Percentiles rank a stretch among this genome's conserved stretches.
Evolutionary conservation across 352 stramenopile genomes (phyloP).

Genomic region (Phytophthora pinifolia): DNA sequence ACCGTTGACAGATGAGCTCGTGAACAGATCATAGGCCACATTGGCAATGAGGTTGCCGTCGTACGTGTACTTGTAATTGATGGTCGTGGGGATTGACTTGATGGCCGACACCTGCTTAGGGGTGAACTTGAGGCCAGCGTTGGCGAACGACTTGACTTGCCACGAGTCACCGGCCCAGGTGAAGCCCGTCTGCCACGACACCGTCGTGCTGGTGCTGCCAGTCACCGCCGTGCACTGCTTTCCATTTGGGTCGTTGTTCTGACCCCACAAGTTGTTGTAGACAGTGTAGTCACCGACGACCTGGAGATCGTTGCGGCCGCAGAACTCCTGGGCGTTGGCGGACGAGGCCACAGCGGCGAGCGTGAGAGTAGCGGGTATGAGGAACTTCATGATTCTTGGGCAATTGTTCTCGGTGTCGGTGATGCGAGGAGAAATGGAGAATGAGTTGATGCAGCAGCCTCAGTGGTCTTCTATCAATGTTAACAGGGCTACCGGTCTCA

Average conservation of each 20-base stretch:
- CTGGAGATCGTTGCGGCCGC: slow-evolving; percentile 30
- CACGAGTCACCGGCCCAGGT: slow-evolving; percentile 33
- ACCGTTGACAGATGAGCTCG: slow-evolving; percentile 20
- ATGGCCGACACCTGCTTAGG: slow-evolving; percentile 31
- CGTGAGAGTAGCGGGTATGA: slow-evolving; percentile 9
- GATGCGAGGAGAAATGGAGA: too few relatives aligned
- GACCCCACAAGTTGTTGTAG: slow-evolving; percentile 52
- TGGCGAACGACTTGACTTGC: slow-evolving; percentile 53
- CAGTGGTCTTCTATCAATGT: too few relatives aligned
- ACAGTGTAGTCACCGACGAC: slow-evolving; percentile 41
- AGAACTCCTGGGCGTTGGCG: slow-evolving; percentile 22
- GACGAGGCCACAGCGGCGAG: slow-evolving; percentile 18
- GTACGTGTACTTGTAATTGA: slow-evolving; percentile 42
- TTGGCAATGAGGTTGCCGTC: slow-evolving; percentile 40
- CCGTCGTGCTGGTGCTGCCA: slow-evolving; percentile 23
- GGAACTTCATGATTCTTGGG: too few relatives aligned
- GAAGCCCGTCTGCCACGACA: slow-evolving; percentile 43
- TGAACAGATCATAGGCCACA: slow-evolving; percentile 45
- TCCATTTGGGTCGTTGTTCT: slow-evolving; percentile 30
- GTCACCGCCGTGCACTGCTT: slow-evolving; percentile 42
- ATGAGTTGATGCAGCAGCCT: too few relatives aligned
- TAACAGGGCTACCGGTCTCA: too few relatives aligned
- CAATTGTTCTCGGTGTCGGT: too few relatives aligned
- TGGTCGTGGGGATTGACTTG: slow-evolving; percentile 36
- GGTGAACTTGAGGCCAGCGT: slow-evolving; percentile 40